Evolutionary conservation across 2,329 filamentous ascomycete genomes (phyloP), one percentile per base, ranked within the genome.

Genomic region (Xylariales sp.): DNA sequence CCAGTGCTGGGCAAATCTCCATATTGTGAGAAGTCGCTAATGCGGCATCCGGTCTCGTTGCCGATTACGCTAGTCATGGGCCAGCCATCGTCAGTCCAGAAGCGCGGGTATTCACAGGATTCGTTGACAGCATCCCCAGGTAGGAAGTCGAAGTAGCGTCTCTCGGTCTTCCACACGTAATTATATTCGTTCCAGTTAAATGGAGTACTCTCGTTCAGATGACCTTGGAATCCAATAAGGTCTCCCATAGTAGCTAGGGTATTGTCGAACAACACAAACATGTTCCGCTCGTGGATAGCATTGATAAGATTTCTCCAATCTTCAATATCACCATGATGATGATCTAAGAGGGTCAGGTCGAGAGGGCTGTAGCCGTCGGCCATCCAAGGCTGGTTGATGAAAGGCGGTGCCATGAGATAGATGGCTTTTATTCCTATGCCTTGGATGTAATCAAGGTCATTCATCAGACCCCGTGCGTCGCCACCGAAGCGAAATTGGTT

Each of bases 401-500:
- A 30, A 8, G 29, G 29, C 10, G 11, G 11, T 30, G 11, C 29
- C 29, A 30, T 30, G 11, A 30, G 15, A 49, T 83, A 82, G 20
- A 83, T 60, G 5, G 66, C 76, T 64, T 76, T 78, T 52, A 81
- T 72, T 15, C 78, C 80, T 70, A 81, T 76, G 41, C 77, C 80
- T 43, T 77, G 71, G 25, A 83, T 61, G 52, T 83, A 83, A 53
- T 83, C 78, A 43, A 83, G 60, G 14, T 74, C 76, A 48, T 81
- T 74, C 40, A 74, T 53, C 33, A 83, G 50, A 12, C 78, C 78
- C 40, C 63, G 59, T 13, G 78, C 60, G 52, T 83, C 78, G 42
- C 79, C 78, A 19, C 78, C 78, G 60, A 79, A 74, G 21, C 78
- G 74, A 58, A 83, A 72, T 52, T 82, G 77, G 38, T 74, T 83